Conservation (phyloP, 2,329 filamentous ascomycete species). For the Fusarium goolgardi region DNA sequence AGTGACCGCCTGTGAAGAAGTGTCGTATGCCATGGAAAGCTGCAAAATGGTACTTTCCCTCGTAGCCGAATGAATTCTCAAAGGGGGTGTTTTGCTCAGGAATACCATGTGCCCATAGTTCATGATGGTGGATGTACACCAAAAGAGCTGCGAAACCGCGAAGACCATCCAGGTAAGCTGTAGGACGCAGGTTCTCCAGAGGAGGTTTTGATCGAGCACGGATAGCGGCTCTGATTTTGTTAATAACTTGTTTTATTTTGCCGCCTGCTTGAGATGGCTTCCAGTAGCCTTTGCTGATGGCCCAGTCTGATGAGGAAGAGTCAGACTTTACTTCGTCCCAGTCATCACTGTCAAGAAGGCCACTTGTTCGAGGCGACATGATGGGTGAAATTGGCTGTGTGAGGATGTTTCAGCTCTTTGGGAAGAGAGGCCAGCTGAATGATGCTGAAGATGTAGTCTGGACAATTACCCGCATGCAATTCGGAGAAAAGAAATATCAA, state of each 20-base stretch:
- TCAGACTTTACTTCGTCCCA: slow-evolving; percentile 50
- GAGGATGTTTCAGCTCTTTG: background rate
- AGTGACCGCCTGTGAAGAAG: slow-evolving; percentile 72
- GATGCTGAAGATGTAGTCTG: slow-evolving; percentile 7
- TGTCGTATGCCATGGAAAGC: slow-evolving; percentile 67
- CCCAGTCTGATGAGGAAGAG: slow-evolving; percentile 37
- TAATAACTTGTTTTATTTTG: slow-evolving; percentile 18
- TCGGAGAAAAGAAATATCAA: slow-evolving; percentile 8
- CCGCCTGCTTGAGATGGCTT: slow-evolving; percentile 43
- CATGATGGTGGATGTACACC: slow-evolving; percentile 72
- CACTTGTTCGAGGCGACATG: slow-evolving; percentile 50
- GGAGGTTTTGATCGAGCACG: slow-evolving; percentile 31
- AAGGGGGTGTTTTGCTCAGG: slow-evolving; percentile 54
- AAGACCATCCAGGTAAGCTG: slow-evolving; percentile 71
- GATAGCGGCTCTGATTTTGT: slow-evolving; percentile 21
- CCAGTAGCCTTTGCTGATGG: slow-evolving; percentile 42
- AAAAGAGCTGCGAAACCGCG: slow-evolving; percentile 74
- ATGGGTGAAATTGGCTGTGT: slow-evolving; percentile 8
- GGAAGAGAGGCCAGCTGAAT: background rate
- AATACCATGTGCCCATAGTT: slow-evolving; percentile 66
- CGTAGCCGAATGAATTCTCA: slow-evolving; percentile 66
- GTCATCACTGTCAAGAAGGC: slow-evolving; percentile 51
- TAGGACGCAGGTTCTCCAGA: slow-evolving; percentile 55
- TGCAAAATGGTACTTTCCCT: slow-evolving; percentile 61
- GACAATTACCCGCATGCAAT: background rate